These are phyloP conservation scores for Tuber brumale DNA, from an alignment of 495 filamentous ascomycete species.

Conservation along the genomic window DNA sequence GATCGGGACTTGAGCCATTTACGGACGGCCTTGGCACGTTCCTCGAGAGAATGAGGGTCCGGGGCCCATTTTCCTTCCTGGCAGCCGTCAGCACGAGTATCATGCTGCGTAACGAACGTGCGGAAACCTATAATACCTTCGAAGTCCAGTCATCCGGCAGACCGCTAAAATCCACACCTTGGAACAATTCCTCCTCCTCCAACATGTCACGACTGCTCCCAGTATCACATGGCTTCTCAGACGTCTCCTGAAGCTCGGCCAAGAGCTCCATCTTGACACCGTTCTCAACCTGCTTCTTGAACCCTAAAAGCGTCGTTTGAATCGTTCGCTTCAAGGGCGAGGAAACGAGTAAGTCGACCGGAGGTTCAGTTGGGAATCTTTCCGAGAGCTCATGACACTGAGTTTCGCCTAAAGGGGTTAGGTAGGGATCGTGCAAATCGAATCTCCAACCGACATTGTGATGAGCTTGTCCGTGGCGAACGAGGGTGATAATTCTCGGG, in stretches of 20 bases:
- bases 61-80: conserved; percentile 62
- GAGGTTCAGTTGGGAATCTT: conserved; percentile 58
- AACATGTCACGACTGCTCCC: conserved; percentile 55
- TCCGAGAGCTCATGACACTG: conserved; percentile 63
- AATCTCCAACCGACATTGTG: conserved; percentile 75
- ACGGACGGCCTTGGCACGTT: conserved; percentile 59
- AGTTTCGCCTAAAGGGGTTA: conserved; percentile 66
- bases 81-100: conserved; percentile 42
- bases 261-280: conserved; percentile 59
- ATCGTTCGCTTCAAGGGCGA: conserved; percentile 81
- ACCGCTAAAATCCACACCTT: conserved; percentile 49
- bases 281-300: conserved; percentile 47
- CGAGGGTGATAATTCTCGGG: conserved; percentile 36
- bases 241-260: conserved; percentile 76
- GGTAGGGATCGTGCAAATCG: conserved; percentile 69
- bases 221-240: conserved; percentile 69
- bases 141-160: conserved; percentile 54
- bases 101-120: background rate
- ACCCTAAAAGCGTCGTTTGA: conserved; percentile 68
- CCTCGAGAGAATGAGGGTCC: conserved; percentile 52
- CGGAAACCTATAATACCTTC: conserved; percentile 48
- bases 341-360: conserved; percentile 66
- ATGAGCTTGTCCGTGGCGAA: conserved; percentile 55
- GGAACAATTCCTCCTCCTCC: conserved; percentile 53
- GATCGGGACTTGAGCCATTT: conserved; percentile 57